phyloP scores from a whole-genome alignment of 2,329 filamentous ascomycete genomes.

The Zalaria obscura region DNA sequence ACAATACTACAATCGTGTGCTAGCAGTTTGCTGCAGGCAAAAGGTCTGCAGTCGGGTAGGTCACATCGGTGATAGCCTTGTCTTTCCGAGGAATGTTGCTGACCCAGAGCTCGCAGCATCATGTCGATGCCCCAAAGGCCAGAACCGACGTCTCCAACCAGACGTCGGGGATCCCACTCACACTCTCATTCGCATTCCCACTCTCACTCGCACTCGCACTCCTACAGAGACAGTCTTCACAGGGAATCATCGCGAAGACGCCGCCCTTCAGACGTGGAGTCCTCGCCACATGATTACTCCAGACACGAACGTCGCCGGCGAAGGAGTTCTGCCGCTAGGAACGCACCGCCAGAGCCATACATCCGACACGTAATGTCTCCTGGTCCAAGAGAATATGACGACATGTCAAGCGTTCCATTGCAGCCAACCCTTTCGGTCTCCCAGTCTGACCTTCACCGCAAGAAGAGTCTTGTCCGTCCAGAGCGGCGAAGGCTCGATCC shows the following conservation, averaged over 20 bases:
- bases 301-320: constrained; percentile 8
- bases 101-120: neutral
- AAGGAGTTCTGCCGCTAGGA: constrained; percentile 8
- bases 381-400: neutral
- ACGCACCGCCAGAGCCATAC: too few species aligned
- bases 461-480: constrained; percentile 77
- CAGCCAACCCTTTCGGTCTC: too few species aligned
- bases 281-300: constrained; percentile 31
- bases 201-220: too few species aligned
- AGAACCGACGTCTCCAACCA: constrained; percentile 1
- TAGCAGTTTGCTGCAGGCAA: too few species aligned
- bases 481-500: constrained; percentile 75
- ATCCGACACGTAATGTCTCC: too few species aligned
- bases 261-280: constrained; percentile 56
- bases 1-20: too few species aligned
- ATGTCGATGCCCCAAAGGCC: neutral
- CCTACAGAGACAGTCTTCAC: neutral
- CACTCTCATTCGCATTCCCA: neutral
- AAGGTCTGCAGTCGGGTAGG: too few species aligned
- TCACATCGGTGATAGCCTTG: too few species aligned
- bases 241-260: constrained; percentile 46
- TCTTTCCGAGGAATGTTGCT: too few species aligned
- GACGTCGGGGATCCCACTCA: constrained; percentile 3
- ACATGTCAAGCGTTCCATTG: constrained; percentile 17
- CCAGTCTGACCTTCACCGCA: constrained; percentile 44